These are phyloP conservation scores for Pseudogymnoascus sp. DNA, from an alignment of 2,329 filamentous ascomycete genomes.

Conservation along the genomic window DNA sequence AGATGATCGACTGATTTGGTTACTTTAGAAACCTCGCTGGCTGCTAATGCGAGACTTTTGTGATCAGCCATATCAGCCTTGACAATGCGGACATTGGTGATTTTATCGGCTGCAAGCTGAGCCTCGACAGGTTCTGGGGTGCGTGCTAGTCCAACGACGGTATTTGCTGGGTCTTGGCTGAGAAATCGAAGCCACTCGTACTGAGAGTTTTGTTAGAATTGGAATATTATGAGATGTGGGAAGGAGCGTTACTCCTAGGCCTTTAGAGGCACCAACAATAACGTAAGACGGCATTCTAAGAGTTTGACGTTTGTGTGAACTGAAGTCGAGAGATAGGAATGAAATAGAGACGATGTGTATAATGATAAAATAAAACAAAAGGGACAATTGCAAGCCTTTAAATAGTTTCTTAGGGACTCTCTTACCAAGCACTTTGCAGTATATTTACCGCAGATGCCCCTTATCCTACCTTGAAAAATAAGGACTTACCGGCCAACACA, in stretches of 20 bases:
- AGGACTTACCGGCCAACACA: neutral
- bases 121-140: constrained; percentile 37
- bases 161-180: constrained; percentile 36
- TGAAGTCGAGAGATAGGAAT: neutral
- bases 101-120: constrained; percentile 27
- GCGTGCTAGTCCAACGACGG: constrained; percentile 40
- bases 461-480: neutral
- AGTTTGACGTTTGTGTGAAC: neutral
- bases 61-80: neutral
- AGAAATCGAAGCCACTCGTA: constrained; percentile 42
- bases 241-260: neutral
- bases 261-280: neutral
- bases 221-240: neutral
- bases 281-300: constrained; percentile 6
- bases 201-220: constrained; percentile 25
- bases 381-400: neutral
- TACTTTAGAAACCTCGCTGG: constrained; percentile 14
- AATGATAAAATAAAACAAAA: neutral
- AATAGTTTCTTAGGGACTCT: neutral
- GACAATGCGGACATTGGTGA: constrained; percentile 8
- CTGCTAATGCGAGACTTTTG: constrained; percentile 7
- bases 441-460: neutral
- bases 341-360: neutral
- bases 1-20: constrained; percentile 20
- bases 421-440: constrained; percentile 3